phyloP scores from a whole-genome alignment of 2,329 filamentous ascomycete species.

The Tolypocladium guangdongense region DNA sequence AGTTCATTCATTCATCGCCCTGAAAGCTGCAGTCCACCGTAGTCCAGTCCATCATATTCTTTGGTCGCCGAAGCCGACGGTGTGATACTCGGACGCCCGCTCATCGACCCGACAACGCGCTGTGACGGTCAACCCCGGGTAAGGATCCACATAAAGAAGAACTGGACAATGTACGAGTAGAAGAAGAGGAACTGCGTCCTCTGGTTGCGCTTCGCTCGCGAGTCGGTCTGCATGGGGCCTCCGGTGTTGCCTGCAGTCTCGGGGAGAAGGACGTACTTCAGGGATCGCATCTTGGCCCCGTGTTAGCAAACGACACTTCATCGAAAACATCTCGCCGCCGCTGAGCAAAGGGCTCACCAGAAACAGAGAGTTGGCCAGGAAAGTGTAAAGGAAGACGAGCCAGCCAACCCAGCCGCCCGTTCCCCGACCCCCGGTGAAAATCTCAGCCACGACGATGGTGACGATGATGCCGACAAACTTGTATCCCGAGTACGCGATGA shows the following conservation, averaged over 20 bases:
- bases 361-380: conserved; percentile 89
- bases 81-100: background rate
- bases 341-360: conserved; percentile 48
- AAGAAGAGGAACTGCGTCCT: conserved; percentile 87
- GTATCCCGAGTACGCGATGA: conserved; percentile 95
- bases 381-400: conserved; percentile 83
- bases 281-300: conserved; percentile 62
- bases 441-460: conserved; percentile 70
- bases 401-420: conserved; percentile 85
- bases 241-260: conserved; percentile 60
- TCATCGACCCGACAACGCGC: background rate
- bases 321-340: conserved; percentile 6
- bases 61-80: background rate
- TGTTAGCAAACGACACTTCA: background rate
- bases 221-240: conserved; percentile 58
- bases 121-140: conserved; percentile 28
- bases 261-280: conserved; percentile 91
- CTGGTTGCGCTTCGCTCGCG: conserved; percentile 74
- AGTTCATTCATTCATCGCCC: background rate
- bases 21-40: background rate
- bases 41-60: background rate
- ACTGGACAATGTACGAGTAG: conserved; percentile 89
- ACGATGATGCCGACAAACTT: conserved; percentile 97
- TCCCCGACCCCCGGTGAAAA: conserved; percentile 66
- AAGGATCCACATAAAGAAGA: conserved; percentile 83